These are phyloP conservation scores for Lecanosticta acicola DNA, from an alignment of 2,329 filamentous ascomycete species.

Conservation along the genomic window DNA sequence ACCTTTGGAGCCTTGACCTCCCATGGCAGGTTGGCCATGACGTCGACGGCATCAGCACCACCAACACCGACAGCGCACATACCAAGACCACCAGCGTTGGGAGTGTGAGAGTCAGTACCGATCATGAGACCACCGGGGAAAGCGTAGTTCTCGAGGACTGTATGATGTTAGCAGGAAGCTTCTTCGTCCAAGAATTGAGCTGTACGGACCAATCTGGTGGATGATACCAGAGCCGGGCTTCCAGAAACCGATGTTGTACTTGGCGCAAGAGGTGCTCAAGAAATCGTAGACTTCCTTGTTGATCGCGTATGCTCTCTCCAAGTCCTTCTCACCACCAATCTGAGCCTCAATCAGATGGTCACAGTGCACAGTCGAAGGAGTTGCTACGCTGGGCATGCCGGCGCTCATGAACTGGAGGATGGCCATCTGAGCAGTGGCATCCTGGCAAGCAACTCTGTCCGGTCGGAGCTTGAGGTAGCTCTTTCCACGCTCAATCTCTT, in stretches of 20 bases:
- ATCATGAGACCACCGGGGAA: slow-evolving; percentile 98
- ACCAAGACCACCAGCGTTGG: slow-evolving; percentile 92
- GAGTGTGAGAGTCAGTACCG: slow-evolving; percentile 96
- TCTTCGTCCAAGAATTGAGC: neutral
- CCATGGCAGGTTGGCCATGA: slow-evolving; percentile 96
- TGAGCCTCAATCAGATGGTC: slow-evolving; percentile 99
- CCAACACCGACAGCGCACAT: slow-evolving; percentile 92
- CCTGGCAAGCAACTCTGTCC: slow-evolving; percentile 97
- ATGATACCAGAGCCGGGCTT: slow-evolving; percentile 98
- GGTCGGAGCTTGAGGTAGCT: slow-evolving; percentile 96
- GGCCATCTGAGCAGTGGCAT: slow-evolving; percentile 99
- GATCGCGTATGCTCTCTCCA: slow-evolving; percentile 48
- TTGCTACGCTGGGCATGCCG: slow-evolving; percentile 90
- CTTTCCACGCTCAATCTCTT: slow-evolving; percentile 91
- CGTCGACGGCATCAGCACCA: slow-evolving; percentile 96
- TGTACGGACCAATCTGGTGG: slow-evolving; percentile 69
- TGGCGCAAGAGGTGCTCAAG: slow-evolving; percentile 85
- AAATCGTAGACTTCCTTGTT: slow-evolving; percentile 86
- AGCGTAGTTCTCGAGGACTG: slow-evolving; percentile 84
- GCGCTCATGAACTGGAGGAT: slow-evolving; percentile 99
- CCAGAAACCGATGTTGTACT: slow-evolving; percentile 99
- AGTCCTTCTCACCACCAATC: slow-evolving; percentile 86
- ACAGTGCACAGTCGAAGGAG: slow-evolving; percentile 93
- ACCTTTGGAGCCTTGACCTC: slow-evolving; percentile 97
- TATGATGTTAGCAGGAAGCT: neutral